Evolutionary conservation across 2,329 filamentous ascomycete genomes (phyloP).

Genomic region (Diaporthe australafricana): DNA sequence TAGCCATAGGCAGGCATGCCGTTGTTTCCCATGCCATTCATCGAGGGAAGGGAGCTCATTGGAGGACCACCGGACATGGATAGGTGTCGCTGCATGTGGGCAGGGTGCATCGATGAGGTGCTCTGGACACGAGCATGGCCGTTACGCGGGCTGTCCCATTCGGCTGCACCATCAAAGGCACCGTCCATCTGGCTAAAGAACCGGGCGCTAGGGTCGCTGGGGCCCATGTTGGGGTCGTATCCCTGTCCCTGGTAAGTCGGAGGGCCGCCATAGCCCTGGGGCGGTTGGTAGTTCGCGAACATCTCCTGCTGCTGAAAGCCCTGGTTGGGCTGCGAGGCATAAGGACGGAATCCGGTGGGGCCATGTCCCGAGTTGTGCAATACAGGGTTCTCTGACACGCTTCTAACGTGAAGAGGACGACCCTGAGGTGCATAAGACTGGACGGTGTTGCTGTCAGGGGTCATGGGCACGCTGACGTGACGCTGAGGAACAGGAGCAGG

Average conservation of each 20-base stretch:
- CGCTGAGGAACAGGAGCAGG: constrained; percentile 36
- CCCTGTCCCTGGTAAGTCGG: constrained; percentile 29
- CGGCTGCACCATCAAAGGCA: constrained; percentile 11
- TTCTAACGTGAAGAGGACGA: constrained; percentile 36
- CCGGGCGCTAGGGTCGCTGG: background rate
- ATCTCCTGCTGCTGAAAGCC: constrained; percentile 32
- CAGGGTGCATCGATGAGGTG: constrained; percentile 25
- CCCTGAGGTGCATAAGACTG: constrained; percentile 31
- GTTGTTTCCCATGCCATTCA: constrained; percentile 30
- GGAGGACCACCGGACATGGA: constrained; percentile 29
- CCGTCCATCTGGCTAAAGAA: constrained; percentile 22
- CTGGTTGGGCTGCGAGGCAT: constrained; percentile 20
- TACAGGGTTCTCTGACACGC: constrained; percentile 37
- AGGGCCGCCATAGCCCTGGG: constrained; percentile 30
- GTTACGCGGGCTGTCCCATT: constrained; percentile 27
- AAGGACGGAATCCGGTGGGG: constrained; percentile 29
- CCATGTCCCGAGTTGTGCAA: constrained; percentile 28
- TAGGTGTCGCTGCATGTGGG: constrained; percentile 22
- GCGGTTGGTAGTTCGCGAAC: constrained; percentile 28
- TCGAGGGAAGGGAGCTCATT: constrained; percentile 32
- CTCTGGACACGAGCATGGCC: constrained; percentile 35
- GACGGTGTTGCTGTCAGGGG: constrained; percentile 10
- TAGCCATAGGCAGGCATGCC: background rate
- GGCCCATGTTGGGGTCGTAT: constrained; percentile 13
- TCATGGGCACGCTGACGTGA: constrained; percentile 2